Evolutionary conservation across 768 basidiomycete genomes (phyloP), one percentile per base, ranked within the genome.

Genomic region (Boletus subcaerulescens): DNA sequence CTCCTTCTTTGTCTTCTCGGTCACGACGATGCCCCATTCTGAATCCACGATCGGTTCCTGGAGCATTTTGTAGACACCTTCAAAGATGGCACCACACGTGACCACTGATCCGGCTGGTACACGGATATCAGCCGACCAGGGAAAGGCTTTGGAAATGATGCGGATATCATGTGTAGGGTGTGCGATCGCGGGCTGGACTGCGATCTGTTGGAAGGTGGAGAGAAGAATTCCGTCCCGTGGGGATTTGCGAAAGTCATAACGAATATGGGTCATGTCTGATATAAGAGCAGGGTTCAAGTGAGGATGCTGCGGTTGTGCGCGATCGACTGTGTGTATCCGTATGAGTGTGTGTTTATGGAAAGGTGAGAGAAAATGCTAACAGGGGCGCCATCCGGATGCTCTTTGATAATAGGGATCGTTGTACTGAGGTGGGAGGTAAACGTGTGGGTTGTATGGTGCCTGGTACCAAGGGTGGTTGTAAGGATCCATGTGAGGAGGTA

Each of bases 51-150:
- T 73, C 8, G 75, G 77, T 45, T 80, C 71, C 47, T 86, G 81
- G 26, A 89, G 70, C 45, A 66, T 61, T 6, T 69, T 59, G 53
- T 81, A 71, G 18, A 89, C 38, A 4, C 76, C 80, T 31, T 81
- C 78, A 74, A 86, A 86, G 5, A 89, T 70, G 18, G 74, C 73
- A 45, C 76, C 73, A 55, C 81, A 83, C 2, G 83, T 83, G 44
- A 77, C 54, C 18, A 61, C 32, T 3, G 70, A 60, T 5, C 68
- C 65, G 0, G 58, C 33, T 0, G 67, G 65, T 17, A 71, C 71
- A 20, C 72, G 71, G 55, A 89, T 79, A 18, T 85, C 80, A 60
- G 86, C 77, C 5, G 76, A 62, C 86, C 87, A 88, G 0, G 86
- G 87, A 66, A 87, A 87, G 4, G 76, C 67, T 50, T 80, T 81